These are phyloP conservation scores for Scedosporium apiospermum DNA, from an alignment of 2,329 filamentous ascomycete species.

Conservation along the genomic window DNA sequence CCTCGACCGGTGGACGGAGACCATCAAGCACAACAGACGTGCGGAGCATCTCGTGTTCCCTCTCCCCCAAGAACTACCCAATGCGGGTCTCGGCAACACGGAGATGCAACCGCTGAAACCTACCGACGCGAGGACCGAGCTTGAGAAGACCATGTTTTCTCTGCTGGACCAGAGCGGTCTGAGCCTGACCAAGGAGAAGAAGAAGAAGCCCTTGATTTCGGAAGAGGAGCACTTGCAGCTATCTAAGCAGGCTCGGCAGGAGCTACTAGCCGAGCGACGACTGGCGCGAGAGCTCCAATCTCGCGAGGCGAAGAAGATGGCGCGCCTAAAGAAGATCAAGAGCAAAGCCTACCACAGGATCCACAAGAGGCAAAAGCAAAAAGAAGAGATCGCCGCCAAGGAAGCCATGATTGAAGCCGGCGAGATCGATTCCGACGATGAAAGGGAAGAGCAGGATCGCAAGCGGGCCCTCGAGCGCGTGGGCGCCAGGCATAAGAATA, in stretches of 20 bases:
- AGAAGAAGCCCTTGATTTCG: slow-evolving; percentile 51
- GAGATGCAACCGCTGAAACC: slow-evolving; percentile 56
- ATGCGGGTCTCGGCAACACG: slow-evolving; percentile 48
- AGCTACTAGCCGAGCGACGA: slow-evolving; percentile 64
- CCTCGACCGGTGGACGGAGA: slow-evolving; percentile 84
- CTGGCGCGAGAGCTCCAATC: slow-evolving; percentile 78
- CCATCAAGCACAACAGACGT: slow-evolving; percentile 85
- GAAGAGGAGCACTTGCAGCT: slow-evolving; percentile 64
- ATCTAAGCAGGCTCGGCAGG: slow-evolving; percentile 62
- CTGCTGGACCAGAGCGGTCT: slow-evolving; percentile 89
- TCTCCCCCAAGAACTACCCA: slow-evolving; percentile 60
- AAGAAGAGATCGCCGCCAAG: slow-evolving; percentile 41
- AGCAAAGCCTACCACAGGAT: slow-evolving; percentile 90
- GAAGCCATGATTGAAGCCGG: slow-evolving; percentile 47
- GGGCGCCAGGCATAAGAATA: slow-evolving; percentile 75
- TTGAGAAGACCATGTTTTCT: slow-evolving; percentile 76
- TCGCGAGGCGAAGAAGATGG: slow-evolving; percentile 77
- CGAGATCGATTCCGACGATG: slow-evolving; percentile 55
- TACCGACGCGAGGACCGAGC: slow-evolving; percentile 61
- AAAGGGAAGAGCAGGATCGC: slow-evolving; percentile 57
- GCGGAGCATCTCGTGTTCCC: slow-evolving; percentile 89
- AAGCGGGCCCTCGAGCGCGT: slow-evolving; percentile 75
- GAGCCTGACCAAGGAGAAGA: slow-evolving; percentile 34
- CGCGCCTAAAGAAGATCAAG: slow-evolving; percentile 98
- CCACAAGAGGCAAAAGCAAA: slow-evolving; percentile 64